These are phyloP conservation scores for Salix exigua DNA, from an alignment of 345 rosid genomes.

Conservation along the genomic window DNA sequence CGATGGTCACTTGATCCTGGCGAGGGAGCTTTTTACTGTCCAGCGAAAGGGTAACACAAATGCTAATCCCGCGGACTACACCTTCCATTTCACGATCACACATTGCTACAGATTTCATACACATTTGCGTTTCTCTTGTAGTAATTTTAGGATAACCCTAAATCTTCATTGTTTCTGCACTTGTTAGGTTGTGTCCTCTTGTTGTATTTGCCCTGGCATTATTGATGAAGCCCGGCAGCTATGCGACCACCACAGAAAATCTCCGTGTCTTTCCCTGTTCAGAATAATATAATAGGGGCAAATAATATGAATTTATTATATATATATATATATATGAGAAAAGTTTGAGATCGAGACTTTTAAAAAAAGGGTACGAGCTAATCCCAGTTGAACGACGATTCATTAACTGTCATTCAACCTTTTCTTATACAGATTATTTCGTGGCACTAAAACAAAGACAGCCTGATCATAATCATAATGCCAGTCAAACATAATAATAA, in stretches of 20 bases:
- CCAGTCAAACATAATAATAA: neutral
- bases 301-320: too few relatives aligned
- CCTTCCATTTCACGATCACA: neutral
- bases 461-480: neutral
- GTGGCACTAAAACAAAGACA: slow-evolving; percentile 9
- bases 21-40: neutral
- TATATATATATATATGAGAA: too few relatives aligned
- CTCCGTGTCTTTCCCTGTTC: slow-evolving; percentile 1
- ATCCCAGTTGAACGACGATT: too few relatives aligned
- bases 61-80: neutral
- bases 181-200: neutral
- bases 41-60: neutral
- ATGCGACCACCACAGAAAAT: neutral
- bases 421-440: neutral
- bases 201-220: neutral
- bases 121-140: neutral
- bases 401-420: too few relatives aligned
- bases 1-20: neutral
- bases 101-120: neutral
- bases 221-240: neutral
- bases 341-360: too few relatives aligned
- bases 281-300: neutral
- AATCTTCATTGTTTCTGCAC: neutral
- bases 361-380: too few relatives aligned
- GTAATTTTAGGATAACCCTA: neutral